Base-by-base conservation (phyloP, 139 green algal genomes). In the Micromonas commoda region DNA sequence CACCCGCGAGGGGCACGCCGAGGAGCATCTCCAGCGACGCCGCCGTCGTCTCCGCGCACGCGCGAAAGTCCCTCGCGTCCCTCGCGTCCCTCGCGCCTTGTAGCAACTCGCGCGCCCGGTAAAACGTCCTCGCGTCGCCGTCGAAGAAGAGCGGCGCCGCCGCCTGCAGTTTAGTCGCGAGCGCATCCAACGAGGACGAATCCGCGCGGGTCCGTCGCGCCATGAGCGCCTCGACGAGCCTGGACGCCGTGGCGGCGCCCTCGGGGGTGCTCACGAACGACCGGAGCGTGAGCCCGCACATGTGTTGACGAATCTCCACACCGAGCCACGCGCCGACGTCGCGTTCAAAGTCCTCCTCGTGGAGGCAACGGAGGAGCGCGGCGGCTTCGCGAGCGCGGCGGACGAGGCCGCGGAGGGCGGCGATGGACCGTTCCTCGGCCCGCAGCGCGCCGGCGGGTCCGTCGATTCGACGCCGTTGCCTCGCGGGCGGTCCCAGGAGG, bases 81-180 rank as follows among this genome's bases (percentile, higher is more conserved):
- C 2, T 72, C 31, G 1, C 60, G 54, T 5, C 79, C 64, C 26
- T 75, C 32, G 2, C n/a, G n/a, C 9, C 45, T 77, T 81, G 80
- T 73, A 91, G 80, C 65, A 87, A 77, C 28, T 80, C 84, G 0
- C 29, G 0, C 67, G 86, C 91, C 64, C 87, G 82, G 84, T 93
- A 94, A 81, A 92, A 95, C 20, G 78, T 82, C 6, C 87, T 81
- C 73, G 94, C 91, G 54, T 91, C 85, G 67, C 92, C 87, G 51
- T 81, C 85, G 83, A 96, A 96, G 86, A 88, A 96, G 9, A 85
- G 82, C 20, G 90, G 89, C 76, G 85, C 90, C 19, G 82, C 78
- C 0, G 52, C 33, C 76, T 89, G 85, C 72, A 96, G 84, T 35
- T 70, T 53, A 0, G 82, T 81, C 5, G 91, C 83, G 21, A 81